Percentiles rank a stretch among this genome's conserved stretches.
These are phyloP conservation scores for Solanum phureja DNA, from an alignment of 257 asterid genomes.

Conservation along the genomic window DNA sequence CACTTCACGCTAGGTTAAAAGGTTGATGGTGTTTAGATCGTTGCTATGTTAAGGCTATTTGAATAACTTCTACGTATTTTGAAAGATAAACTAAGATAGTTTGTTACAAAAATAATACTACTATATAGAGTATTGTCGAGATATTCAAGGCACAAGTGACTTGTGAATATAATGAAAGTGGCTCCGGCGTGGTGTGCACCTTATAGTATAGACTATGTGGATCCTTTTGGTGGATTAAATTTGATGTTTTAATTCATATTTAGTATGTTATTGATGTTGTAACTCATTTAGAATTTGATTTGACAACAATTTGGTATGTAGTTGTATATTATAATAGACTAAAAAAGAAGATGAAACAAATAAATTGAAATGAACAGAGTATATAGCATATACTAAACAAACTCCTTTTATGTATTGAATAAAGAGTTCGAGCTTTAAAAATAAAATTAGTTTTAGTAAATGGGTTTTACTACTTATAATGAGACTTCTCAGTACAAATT, in stretches of 20 bases:
- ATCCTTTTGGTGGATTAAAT: neutral
- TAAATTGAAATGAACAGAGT: neutral
- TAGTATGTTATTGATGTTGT: neutral
- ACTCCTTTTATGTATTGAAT: neutral
- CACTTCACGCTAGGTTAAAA: neutral
- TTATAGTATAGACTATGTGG: neutral
- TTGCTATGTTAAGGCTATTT: neutral
- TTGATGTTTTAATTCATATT: neutral
- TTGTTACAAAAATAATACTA: neutral
- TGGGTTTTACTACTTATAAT: neutral
- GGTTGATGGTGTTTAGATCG: neutral
- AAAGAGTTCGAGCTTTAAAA: neutral
- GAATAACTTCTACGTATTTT: fast-evolving
- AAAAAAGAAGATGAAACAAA: neutral
- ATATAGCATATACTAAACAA: neutral
- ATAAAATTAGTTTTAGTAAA: neutral
- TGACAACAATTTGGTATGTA: neutral
- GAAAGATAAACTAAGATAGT: fast-evolving
- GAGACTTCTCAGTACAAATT: neutral
- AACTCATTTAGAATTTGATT: neutral
- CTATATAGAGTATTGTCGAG: neutral
- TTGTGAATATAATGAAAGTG: no score
- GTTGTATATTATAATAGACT: neutral
- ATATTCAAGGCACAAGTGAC: neutral
- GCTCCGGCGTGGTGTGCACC: neutral